Base-by-base conservation (phyloP, 2,329 filamentous ascomycete genomes). In the Trichoderma harzianum region DNA sequence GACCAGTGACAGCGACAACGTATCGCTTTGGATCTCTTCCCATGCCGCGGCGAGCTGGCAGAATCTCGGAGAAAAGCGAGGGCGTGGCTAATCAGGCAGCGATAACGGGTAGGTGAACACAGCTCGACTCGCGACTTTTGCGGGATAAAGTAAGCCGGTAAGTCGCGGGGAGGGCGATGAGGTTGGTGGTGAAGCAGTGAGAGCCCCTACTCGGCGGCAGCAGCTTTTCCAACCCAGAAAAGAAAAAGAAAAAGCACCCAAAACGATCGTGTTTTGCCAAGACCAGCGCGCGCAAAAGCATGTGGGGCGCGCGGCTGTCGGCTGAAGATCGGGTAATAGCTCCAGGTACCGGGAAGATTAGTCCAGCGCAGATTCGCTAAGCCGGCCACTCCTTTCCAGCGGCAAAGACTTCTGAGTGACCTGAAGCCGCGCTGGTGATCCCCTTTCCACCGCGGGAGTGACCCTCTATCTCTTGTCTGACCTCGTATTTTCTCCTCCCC, bases 11-110 rank as follows among this genome's bases (percentile, higher is more conserved):
- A 72, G 78, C 75, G 70, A 81, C 72, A 34, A 82, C 76, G 71
- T 79, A 79, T 73, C 78, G 79, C 77, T 81, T 82, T 12, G 82
- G 82, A 77, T 83, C 81, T 76, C 75, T 78, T 77, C 78, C 77
- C 81, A 82, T 82, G 39, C 53, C 74, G 72, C 68, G 43, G 64
- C 69, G 58, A 71, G 24, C 30, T 60, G 24, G 65, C 32, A 43
- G 67, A 62, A n/a, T 43, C 58, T 70, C 51, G 28, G 60, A 30
- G 39, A 32, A 36, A n/a, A 69, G 26, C 10, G 24, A 28, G 14
- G 61, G 43, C 55, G 55, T 63, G 34, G 57, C 24, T 36, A 36
- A 26, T 47, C 39, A 34, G 61, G 39, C 51, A 58, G n/a, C 14
- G n/a, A 5, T 3, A 39, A 39, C 36, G 36, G 36, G 36, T 18